Percentiles rank a stretch among this genome's conserved stretches.
Conservation (phyloP, 1,284 basidiomycete species). For the Takashimella tepidaria region DNA sequence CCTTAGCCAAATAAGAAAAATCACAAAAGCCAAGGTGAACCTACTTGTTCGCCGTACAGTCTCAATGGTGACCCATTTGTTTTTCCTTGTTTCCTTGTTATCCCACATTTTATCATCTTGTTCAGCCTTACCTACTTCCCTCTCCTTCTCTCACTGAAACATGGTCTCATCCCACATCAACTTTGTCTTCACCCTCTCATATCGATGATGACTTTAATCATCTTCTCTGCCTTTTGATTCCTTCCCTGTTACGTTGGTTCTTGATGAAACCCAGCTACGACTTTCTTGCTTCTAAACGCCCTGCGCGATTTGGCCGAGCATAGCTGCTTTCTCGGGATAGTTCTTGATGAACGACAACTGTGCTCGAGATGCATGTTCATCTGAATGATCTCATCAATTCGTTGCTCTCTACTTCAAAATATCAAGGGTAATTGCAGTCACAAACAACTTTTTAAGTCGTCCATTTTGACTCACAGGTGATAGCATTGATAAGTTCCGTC, state of each 20-base stretch:
- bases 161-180: not conserved
- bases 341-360: constrained; percentile 74
- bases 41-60: no score
- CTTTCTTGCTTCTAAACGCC: constrained; percentile 33
- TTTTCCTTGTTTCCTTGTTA: no score
- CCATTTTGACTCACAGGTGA: constrained; percentile 79
- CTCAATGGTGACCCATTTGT: no score
- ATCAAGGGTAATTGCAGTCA: not conserved
- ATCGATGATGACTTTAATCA: not conserved
- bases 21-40: no score
- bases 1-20: no score
- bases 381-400: constrained; percentile 16
- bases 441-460: constrained; percentile 13
- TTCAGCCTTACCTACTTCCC: not conserved
- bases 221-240: not conserved
- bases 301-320: constrained; percentile 47
- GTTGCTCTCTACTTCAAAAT: constrained; percentile 7
- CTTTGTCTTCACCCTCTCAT: not conserved
- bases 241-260: no score
- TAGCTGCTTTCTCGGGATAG: constrained; percentile 70
- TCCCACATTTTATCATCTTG: no score
- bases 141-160: not conserved
- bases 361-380: constrained; percentile 64
- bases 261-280: no score
- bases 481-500: constrained; percentile 78